These are phyloP conservation scores for Pichia manshurica DNA, from an alignment of 805 yeast species.

Conservation along the genomic window DNA sequence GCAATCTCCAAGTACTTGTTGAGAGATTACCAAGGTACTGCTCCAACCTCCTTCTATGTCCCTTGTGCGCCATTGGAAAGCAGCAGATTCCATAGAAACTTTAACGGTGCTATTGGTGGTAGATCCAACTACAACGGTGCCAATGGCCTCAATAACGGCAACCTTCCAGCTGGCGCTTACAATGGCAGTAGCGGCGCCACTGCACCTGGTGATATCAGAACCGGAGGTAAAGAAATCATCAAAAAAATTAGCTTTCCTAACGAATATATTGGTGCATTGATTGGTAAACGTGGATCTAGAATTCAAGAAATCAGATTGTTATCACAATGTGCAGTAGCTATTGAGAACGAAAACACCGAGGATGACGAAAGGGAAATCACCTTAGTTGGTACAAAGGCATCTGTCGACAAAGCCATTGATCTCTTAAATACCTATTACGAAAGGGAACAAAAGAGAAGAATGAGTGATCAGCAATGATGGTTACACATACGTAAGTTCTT, in stretches of 20 bases:
- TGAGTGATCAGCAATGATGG: slow-evolving; percentile 13
- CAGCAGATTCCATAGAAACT: slow-evolving; percentile 1
- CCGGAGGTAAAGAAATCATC: slow-evolving; percentile 28
- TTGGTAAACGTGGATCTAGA: slow-evolving; percentile 80
- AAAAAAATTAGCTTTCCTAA: slow-evolving; percentile 60
- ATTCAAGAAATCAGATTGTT: slow-evolving; percentile 79
- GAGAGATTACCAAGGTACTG: slow-evolving; percentile 65
- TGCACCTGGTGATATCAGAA: slow-evolving; percentile 8
- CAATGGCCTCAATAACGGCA: slow-evolving; percentile 9
- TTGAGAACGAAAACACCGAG: slow-evolving; percentile 58
- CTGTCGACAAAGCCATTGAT: slow-evolving; percentile 53
- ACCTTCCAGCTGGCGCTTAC: not conserved
- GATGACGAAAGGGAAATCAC: slow-evolving; percentile 65
- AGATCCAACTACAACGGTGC: slow-evolving; percentile 3
- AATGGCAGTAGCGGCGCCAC: no score
- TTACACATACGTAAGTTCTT: not conserved
- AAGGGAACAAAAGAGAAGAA: slow-evolving; percentile 41
- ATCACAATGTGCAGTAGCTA: slow-evolving; percentile 73
- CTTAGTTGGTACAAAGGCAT: slow-evolving; percentile 52
- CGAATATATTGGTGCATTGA: slow-evolving; percentile 81
- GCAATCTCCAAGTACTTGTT: slow-evolving; percentile 64
- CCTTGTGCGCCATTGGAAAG: slow-evolving; percentile 34
- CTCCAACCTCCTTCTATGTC: slow-evolving; percentile 58
- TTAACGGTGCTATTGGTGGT: not conserved
- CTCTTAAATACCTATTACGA: slow-evolving; percentile 52